Evolutionary conservation across 2,329 filamentous ascomycete genomes (phyloP).

Genomic region (Penicillium glabrum): DNA sequence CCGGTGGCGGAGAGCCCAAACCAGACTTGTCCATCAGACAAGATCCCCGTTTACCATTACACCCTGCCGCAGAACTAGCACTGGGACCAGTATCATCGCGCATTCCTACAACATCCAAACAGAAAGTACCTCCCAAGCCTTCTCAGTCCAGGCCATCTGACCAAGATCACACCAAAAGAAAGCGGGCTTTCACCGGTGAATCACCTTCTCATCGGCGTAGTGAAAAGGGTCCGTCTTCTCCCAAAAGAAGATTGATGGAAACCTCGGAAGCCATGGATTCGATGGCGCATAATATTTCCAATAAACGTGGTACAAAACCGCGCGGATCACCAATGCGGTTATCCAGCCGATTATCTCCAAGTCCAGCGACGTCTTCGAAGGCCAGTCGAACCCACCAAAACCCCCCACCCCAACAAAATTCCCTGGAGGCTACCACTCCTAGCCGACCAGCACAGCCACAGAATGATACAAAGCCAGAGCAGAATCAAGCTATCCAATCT

Average conservation of each 20-base stretch:
- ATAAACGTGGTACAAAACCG: background rate
- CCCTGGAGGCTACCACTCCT: background rate
- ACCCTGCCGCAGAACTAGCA: background rate
- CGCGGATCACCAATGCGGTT: background rate
- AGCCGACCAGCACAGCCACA: background rate
- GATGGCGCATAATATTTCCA: background rate
- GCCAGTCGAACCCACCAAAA: background rate
- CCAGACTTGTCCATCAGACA: background rate
- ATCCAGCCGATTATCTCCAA: background rate
- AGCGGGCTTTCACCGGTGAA: slow-evolving; percentile 12
- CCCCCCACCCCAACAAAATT: background rate
- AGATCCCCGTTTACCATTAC: background rate
- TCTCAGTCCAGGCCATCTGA: background rate
- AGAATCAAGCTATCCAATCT: background rate
- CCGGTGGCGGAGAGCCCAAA: slow-evolving; percentile 23
- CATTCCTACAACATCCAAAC: background rate
- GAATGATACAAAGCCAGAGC: background rate
- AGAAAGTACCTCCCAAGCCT: background rate
- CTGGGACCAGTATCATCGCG: background rate
- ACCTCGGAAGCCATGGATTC: background rate
- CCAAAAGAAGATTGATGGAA: slow-evolving; percentile 10
- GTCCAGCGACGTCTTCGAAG: background rate
- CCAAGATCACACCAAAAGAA: slow-evolving; percentile 20
- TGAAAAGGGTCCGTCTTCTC: background rate
- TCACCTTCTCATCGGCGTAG: background rate